A percentile compares a stretch with the other conserved stretches of the same genome.
phyloP scores from a whole-genome alignment of 192 early-diverging fungal genomes.

The Ramicandelaber brevisporus region DNA sequence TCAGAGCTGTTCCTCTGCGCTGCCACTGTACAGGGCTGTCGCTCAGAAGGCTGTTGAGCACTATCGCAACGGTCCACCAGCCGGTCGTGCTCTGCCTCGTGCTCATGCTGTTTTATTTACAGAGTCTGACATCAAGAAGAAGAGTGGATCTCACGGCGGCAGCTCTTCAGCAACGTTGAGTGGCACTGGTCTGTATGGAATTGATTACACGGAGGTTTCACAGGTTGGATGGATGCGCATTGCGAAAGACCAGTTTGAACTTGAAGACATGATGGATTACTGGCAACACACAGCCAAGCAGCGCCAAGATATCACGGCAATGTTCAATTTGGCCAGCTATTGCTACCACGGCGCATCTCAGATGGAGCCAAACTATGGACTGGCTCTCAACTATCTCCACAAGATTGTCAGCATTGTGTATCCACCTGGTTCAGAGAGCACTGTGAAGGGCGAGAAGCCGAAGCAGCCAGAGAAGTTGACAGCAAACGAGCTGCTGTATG shows the following conservation, averaged over 20 bases:
- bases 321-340: conserved; percentile 47
- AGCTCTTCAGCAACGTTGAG: conserved; percentile 49
- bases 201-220: conserved; percentile 13
- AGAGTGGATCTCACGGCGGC: conserved; percentile 28
- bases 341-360: conserved; percentile 50
- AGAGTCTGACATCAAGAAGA: too few relatives aligned
- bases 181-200: conserved; percentile 78
- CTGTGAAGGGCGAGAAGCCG: conserved; percentile 5
- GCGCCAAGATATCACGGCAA: conserved; percentile 26
- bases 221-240: conserved; percentile 4
- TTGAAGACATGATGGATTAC: conserved; percentile 56
- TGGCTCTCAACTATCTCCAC: conserved; percentile 7
- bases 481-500: conserved; percentile 7
- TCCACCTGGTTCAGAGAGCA: too few relatives aligned
- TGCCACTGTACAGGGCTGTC: conserved; percentile 50
- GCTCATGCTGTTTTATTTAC: too few relatives aligned
- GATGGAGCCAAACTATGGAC: conserved; percentile 7
- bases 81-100: conserved; percentile 44
- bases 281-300: conserved; percentile 41
- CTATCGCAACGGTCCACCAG: conserved; percentile 50
- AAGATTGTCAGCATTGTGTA: conserved; percentile 1
- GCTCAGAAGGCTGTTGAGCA: conserved; percentile 48
- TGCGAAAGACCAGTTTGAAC: conserved; percentile 18
- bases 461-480: conserved; percentile 6
- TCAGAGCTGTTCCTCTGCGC: conserved; percentile 48